Evolutionary conservation across 202 grass and related monocot species (phyloP).

Genomic region (Zoysia matrella): DNA sequence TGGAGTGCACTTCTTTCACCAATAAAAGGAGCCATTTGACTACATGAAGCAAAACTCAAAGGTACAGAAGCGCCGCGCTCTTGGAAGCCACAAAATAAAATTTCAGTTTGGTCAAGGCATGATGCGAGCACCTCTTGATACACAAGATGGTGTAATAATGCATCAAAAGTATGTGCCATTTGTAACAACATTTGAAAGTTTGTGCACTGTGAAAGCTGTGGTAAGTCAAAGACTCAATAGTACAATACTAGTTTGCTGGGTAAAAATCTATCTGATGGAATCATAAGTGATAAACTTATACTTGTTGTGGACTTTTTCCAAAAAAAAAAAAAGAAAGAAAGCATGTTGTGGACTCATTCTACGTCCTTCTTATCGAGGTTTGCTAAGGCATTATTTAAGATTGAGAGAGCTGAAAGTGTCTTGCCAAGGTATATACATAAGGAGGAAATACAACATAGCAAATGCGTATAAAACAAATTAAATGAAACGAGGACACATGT

Average conservation of each 20-base stretch:
- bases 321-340: no score
- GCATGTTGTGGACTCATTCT: neutral
- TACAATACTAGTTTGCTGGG: neutral
- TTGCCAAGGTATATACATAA: neutral
- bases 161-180: neutral
- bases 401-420: neutral
- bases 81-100: conserved; percentile 34
- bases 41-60: conserved; percentile 28
- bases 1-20: conserved; percentile 23
- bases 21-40: conserved; percentile 23
- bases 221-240: neutral
- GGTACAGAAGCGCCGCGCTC: neutral
- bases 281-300: neutral
- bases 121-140: conserved; percentile 2
- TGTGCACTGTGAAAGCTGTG: neutral
- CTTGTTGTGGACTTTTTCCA: no score
- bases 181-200: conserved; percentile 26
- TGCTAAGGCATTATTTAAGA: neutral
- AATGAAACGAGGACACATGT: no score
- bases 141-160: neutral
- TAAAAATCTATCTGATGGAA: neutral
- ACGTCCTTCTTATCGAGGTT: neutral
- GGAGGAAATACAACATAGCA: no score
- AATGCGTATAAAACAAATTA: no score
- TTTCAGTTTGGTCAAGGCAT: conserved; percentile 29